Conservation (phyloP, 164 flowering plant species). For the Aristolochia contorta region DNA sequence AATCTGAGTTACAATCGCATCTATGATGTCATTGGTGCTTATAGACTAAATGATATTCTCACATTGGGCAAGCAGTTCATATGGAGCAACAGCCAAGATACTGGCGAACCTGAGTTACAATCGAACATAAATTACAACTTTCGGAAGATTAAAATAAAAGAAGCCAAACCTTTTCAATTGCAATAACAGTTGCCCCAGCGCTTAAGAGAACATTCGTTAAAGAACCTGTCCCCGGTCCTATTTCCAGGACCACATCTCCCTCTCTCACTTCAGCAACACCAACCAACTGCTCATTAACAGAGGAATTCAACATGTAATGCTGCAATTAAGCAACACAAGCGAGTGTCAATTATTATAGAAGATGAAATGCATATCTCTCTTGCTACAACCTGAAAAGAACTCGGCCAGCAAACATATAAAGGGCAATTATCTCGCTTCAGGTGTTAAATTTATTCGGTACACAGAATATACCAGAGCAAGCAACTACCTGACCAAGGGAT, state of each 20-base stretch:
- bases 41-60: too few relatives aligned
- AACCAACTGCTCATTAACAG: conserved; percentile 64
- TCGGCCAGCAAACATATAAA: too few relatives aligned
- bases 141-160: neutral
- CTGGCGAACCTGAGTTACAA: neutral
- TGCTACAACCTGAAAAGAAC: too few relatives aligned
- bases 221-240: conserved; percentile 97
- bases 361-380: too few relatives aligned
- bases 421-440: too few relatives aligned
- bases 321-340: conserved; percentile 18
- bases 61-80: too few relatives aligned
- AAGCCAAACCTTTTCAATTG: conserved; percentile 72
- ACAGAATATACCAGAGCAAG: neutral
- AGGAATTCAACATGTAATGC: conserved; percentile 89
- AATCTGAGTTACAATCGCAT: too few relatives aligned
- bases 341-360: too few relatives aligned
- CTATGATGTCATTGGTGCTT: too few relatives aligned
- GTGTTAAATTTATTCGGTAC: too few relatives aligned
- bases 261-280: conserved; percentile 52
- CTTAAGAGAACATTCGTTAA: conserved; percentile 70
- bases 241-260: conserved; percentile 80
- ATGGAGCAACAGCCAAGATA: too few relatives aligned
- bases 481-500: conserved; percentile 88
- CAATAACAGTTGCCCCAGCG: conserved; percentile 79
- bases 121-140: neutral